These are phyloP conservation scores for Phytophthora hybrid DNA, from an alignment of 352 stramenopile species.

Conservation along the genomic window DNA sequence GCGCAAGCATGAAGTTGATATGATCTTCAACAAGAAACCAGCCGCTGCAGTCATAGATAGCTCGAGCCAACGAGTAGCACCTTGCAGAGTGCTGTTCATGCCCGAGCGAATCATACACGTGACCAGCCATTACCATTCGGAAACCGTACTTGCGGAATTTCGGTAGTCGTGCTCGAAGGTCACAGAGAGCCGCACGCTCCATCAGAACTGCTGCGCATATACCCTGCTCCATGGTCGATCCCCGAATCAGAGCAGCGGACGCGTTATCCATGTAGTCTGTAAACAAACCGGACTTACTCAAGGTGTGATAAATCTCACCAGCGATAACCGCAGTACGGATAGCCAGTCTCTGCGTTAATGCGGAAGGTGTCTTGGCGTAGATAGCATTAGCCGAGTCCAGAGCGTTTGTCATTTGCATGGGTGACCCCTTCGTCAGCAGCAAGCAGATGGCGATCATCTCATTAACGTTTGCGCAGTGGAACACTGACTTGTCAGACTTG, in stretches of 20 bases:
- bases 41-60: constrained; percentile 82
- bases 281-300: constrained; percentile 80
- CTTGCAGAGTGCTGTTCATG: constrained; percentile 81
- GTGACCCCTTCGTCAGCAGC: constrained; percentile 78
- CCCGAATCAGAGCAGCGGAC: constrained; percentile 81
- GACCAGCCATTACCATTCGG: constrained; percentile 90
- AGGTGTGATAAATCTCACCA: constrained; percentile 81
- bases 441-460: constrained; percentile 91
- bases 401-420: constrained; percentile 87
- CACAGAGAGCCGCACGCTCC: constrained; percentile 81
- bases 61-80: constrained; percentile 80
- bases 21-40: constrained; percentile 91
- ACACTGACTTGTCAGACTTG: constrained; percentile 89
- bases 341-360: constrained; percentile 59
- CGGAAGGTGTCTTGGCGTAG: constrained; percentile 68
- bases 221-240: constrained; percentile 85
- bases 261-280: constrained; percentile 91
- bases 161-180: constrained; percentile 68
- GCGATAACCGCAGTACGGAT: constrained; percentile 76
- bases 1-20: constrained; percentile 88
- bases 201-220: constrained; percentile 88
- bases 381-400: constrained; percentile 70
- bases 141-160: constrained; percentile 92
- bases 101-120: constrained; percentile 81
- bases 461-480: constrained; percentile 86